Percentiles rank a stretch among this genome's conserved stretches.
These are phyloP conservation scores for Aspergillus sp. DNA, from an alignment of 2,329 filamentous ascomycete species.

Conservation along the genomic window DNA sequence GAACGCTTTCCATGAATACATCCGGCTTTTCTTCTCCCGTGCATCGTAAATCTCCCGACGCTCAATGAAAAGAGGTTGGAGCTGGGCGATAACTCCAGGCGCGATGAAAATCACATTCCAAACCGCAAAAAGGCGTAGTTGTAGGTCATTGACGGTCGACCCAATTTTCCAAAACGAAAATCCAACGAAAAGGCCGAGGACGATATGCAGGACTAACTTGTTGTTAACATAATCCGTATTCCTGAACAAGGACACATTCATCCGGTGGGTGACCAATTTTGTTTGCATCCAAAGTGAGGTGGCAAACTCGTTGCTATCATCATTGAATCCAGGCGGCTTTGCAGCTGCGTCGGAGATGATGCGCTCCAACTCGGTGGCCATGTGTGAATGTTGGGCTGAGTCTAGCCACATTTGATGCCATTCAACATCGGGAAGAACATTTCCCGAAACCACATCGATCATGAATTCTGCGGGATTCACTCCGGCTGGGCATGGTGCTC, in stretches of 20 bases:
- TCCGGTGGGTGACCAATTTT: slow-evolving; percentile 60
- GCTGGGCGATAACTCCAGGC: slow-evolving; percentile 37
- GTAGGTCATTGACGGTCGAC: slow-evolving; percentile 59
- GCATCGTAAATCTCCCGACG: slow-evolving; percentile 61
- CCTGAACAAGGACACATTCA: slow-evolving; percentile 61
- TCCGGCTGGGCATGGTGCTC: slow-evolving; percentile 57
- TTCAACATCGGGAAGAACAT: slow-evolving; percentile 49
- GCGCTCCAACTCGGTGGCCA: slow-evolving; percentile 59
- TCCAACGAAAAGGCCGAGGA: slow-evolving; percentile 44
- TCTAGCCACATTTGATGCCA: slow-evolving; percentile 70
- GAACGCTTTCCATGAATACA: slow-evolving; percentile 73
- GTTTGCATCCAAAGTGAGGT: slow-evolving; percentile 60
- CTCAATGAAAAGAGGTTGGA: slow-evolving; percentile 68
- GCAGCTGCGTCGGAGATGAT: slow-evolving; percentile 49
- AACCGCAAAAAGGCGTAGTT: slow-evolving; percentile 66
- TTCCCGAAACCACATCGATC: slow-evolving; percentile 46
- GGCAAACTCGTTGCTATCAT: slow-evolving; percentile 56
- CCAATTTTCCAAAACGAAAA: slow-evolving; percentile 66
- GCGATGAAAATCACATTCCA: slow-evolving; percentile 59
- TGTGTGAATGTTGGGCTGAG: slow-evolving; percentile 54
- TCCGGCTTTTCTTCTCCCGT: slow-evolving; percentile 65
- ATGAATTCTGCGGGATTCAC: slow-evolving; percentile 60
- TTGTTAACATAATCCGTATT: slow-evolving; percentile 64
- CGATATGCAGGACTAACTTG: slow-evolving; percentile 55
- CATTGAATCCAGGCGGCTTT: slow-evolving; percentile 40